Conservation (phyloP, 1,284 basidiomycete genomes). For the Leccinum pachyderme region DNA sequence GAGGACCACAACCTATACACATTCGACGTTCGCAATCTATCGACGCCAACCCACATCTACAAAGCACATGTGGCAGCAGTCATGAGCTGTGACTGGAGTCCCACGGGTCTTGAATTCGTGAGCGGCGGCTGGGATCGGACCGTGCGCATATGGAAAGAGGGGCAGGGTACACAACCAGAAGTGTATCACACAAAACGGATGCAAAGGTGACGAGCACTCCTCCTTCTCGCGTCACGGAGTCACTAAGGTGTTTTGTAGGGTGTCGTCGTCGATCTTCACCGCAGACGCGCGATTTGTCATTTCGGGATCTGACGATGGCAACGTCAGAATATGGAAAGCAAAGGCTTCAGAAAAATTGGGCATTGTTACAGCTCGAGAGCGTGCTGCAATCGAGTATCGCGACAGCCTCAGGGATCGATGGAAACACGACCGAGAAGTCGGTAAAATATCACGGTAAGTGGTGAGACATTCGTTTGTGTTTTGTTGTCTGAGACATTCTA, state of each 20-base stretch:
- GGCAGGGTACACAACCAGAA: conserved; percentile 80
- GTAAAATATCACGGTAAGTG: conserved; percentile 75
- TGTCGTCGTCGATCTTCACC: conserved; percentile 77
- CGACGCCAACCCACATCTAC: conserved; percentile 89
- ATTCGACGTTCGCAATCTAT: conserved; percentile 90
- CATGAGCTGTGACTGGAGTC: conserved; percentile 91
- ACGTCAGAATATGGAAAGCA: conserved; percentile 96
- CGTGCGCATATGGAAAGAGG: conserved; percentile 90
- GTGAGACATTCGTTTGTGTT: background rate
- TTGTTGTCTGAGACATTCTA: conserved; percentile 32
- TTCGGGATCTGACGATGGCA: conserved; percentile 95
- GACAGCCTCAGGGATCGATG: conserved; percentile 88
- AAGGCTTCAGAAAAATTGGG: conserved; percentile 92
- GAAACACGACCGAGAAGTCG: conserved; percentile 82
- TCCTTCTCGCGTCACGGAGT: background rate
- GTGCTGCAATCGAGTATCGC: conserved; percentile 91
- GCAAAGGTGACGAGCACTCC: conserved; percentile 67
- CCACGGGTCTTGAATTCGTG: conserved; percentile 95
- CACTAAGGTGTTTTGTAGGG: conserved; percentile 44
- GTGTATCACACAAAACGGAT: conserved; percentile 99
- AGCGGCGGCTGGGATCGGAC: conserved; percentile 97
- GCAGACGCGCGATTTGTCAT: conserved; percentile 92
- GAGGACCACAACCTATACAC: conserved; percentile 99
- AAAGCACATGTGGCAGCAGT: conserved; percentile 97
- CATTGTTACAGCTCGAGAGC: conserved; percentile 87